Evolutionary conservation across 1,139 yeast species (phyloP).

Genomic region (Suhomyces kunorum): DNA sequence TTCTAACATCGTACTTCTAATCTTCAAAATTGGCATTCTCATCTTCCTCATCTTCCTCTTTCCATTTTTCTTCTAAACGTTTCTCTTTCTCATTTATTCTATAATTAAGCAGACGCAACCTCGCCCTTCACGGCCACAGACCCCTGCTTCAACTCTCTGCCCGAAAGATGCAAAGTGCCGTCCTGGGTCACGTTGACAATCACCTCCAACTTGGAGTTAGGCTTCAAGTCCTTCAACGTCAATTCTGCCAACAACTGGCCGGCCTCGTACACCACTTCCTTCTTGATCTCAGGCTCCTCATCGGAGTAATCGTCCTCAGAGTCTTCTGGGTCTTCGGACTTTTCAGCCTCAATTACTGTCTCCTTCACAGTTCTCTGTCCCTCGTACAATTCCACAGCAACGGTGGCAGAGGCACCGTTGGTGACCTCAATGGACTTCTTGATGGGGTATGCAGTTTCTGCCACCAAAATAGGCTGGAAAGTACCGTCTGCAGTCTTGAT

Average conservation of each 20-base stretch:
- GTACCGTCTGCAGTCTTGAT: constrained; percentile 70
- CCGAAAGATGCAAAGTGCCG: constrained; percentile 78
- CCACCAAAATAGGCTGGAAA: constrained; percentile 72
- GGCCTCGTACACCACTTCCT: constrained; percentile 72
- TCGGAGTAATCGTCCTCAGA: constrained; percentile 40
- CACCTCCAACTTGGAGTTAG: constrained; percentile 72
- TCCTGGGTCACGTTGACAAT: constrained; percentile 82
- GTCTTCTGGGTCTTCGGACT: constrained; percentile 48
- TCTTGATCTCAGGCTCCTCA: constrained; percentile 70
- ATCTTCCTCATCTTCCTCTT: neutral
- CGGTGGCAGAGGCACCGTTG: constrained; percentile 62
- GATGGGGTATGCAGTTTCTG: constrained; percentile 91
- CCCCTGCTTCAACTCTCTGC: constrained; percentile 78
- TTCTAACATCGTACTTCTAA: too few species aligned
- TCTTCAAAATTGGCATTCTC: neutral
- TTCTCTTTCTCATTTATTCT: neutral
- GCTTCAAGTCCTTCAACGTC: constrained; percentile 70
- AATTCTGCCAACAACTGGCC: constrained; percentile 79
- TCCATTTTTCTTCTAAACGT: neutral
- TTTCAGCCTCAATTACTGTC: constrained; percentile 67
- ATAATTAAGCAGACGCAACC: constrained; percentile 23
- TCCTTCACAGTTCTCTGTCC: constrained; percentile 81
- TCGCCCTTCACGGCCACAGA: constrained; percentile 55
- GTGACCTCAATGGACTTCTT: constrained; percentile 71
- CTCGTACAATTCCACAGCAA: constrained; percentile 74